Evolutionary conservation across 495 filamentous ascomycete genomes (phyloP).

Genomic region (Trichoderma asperelloides): DNA sequence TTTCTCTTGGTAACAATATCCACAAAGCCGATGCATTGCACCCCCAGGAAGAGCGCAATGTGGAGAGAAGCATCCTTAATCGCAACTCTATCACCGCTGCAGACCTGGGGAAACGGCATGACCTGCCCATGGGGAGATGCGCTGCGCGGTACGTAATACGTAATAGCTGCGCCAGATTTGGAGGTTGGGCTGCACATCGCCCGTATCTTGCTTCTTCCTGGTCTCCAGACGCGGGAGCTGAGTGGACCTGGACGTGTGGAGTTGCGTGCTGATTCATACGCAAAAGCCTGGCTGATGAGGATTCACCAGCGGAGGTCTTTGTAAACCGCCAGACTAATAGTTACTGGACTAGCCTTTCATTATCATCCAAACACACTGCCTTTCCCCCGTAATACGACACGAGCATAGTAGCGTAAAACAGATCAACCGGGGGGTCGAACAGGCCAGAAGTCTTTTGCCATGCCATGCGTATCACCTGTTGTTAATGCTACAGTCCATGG

Average conservation of each 20-base stretch:
- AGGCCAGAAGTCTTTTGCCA: no score
- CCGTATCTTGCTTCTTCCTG: background rate
- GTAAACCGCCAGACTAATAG: no score
- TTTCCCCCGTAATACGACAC: no score
- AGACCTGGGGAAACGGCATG: background rate
- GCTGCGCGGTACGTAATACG: background rate
- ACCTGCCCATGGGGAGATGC: background rate
- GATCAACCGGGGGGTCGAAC: no score
- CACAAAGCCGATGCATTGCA: background rate
- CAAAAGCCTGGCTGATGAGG: no score
- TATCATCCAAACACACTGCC: background rate
- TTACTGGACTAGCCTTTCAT: no score
- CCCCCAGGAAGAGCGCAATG: background rate
- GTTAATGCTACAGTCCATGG: background rate
- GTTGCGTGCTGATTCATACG: background rate
- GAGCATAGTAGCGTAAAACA: no score
- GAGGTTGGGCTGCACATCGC: background rate
- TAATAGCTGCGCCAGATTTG: background rate
- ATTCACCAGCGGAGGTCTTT: no score
- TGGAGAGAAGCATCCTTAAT: background rate
- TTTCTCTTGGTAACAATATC: constrained; percentile 3
- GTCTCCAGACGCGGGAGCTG: background rate
- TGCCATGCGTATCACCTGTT: background rate
- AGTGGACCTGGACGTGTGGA: background rate
- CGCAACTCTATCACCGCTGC: background rate